A percentile compares a stretch with the other conserved stretches of the same genome.
phyloP scores from a whole-genome alignment of 2,329 filamentous ascomycete species.

The Sporothrix humicola region DNA sequence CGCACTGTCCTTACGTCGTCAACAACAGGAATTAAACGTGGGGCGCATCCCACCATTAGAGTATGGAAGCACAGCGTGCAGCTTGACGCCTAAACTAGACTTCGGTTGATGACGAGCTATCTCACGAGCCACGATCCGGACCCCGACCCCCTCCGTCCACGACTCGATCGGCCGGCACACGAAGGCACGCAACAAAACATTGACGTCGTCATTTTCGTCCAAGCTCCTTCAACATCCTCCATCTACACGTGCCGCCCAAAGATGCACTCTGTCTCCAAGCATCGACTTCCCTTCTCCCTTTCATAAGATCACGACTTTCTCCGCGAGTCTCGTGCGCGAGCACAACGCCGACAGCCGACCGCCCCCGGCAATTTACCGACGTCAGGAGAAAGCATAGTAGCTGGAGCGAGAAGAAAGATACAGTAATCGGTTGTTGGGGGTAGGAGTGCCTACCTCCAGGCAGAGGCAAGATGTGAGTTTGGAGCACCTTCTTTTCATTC shows the following conservation, averaged over 20 bases:
- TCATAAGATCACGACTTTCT: constrained; percentile 14
- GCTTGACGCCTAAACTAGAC: background rate
- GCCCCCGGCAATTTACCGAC: background rate
- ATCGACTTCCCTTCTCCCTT: constrained; percentile 13
- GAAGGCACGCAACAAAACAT: constrained; percentile 1
- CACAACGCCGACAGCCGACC: background rate
- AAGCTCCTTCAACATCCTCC: background rate
- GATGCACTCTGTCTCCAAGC: constrained; percentile 24
- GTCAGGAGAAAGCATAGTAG: no score
- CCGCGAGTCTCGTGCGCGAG: constrained; percentile 9
- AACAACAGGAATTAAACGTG: constrained; percentile 24
- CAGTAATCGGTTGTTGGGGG: constrained; percentile 10
- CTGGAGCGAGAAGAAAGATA: background rate
- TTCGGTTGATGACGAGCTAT: constrained; percentile 21
- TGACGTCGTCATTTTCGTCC: background rate
- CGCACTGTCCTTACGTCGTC: constrained; percentile 30
- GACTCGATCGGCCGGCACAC: constrained; percentile 27
- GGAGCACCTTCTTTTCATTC: background rate
- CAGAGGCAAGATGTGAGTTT: constrained; percentile 32
- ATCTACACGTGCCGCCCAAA: background rate
- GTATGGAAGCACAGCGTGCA: constrained; percentile 1
- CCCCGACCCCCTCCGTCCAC: background rate
- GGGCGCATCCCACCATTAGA: constrained; percentile 28
- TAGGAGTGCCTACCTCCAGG: constrained; percentile 23
- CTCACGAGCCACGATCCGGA: constrained; percentile 17